Evolutionary conservation across 768 basidiomycete genomes (phyloP), one percentile per base, ranked within the genome.

Genomic region (Boletus speciosus): DNA sequence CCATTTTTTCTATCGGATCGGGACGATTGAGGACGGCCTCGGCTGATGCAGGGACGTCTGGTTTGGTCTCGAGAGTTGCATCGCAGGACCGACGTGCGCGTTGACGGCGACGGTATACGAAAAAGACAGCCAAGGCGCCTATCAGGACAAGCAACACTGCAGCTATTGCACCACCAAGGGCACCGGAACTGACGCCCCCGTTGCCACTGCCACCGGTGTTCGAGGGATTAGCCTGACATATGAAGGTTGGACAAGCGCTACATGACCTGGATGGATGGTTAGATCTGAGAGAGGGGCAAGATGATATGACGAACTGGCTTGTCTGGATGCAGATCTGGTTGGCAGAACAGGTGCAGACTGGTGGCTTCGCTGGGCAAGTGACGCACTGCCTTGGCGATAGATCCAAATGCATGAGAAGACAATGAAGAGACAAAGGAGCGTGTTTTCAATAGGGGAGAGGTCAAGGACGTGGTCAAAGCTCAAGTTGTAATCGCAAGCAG

Each of bases 1-100:
- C 88, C 44, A 73, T 83, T 65, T 89, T 89, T 73, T 88, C 88
- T 49, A 73, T 84, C 31, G 90, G 90, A 69, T 92, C 87, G n/a
- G 89, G 88, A 39, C 90, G 78, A 67, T 84, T 88, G 55, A 92
- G 84, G 34, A 92, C 90, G 10, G 83, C 81, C 61, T 81, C 85
- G 19, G 90, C 89, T 21, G 86, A 73, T 2, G 88, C 90, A 36
- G 88, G 89, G 19, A 81, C 70, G 62, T 92, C 89, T 47, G 73
- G 67, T 60, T 79, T 79, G 51, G 73, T 62, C 54, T 82, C 81
- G 32, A 60, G 66, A 15, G 54, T 64, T 21, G 65, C 51, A 16
- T 70, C 67, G 23, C 61, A 51, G 34, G 64, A 52, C 51, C 68
- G 74, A 56, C 74, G 75, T 15, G 78, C 67, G 49, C 78, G 79